phyloP scores from a whole-genome alignment of 768 basidiomycete genomes.

The Lyophyllum semitale region DNA sequence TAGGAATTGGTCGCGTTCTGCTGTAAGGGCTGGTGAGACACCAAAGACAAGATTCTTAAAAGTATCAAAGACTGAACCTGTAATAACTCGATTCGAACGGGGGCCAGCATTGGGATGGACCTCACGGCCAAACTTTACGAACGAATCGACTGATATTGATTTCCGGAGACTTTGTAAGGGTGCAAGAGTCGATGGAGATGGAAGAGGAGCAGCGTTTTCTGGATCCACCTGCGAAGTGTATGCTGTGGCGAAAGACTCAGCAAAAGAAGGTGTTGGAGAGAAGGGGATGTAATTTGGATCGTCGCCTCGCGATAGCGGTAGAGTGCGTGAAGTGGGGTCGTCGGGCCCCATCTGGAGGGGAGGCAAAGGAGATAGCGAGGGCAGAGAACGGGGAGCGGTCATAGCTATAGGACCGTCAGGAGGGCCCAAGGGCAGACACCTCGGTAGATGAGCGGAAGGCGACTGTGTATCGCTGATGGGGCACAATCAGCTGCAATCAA shows the following conservation, averaged over 20 bases:
- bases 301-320: constrained; percentile 6
- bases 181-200: constrained; percentile 26
- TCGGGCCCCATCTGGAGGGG: constrained; percentile 27
- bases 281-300: constrained; percentile 16
- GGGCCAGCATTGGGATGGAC: constrained; percentile 30
- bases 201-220: constrained; percentile 23
- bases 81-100: constrained; percentile 39
- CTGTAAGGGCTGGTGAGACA: neutral
- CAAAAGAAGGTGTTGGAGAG: constrained; percentile 36
- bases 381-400: constrained; percentile 13
- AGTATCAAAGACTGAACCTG: constrained; percentile 35
- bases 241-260: constrained; percentile 46
- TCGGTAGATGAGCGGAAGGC: neutral
- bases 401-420: neutral
- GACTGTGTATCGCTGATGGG: neutral
- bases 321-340: neutral
- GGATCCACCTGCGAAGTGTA: constrained; percentile 36
- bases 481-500: neutral
- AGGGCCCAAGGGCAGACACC: neutral
- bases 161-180: constrained; percentile 57
- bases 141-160: constrained; percentile 79
- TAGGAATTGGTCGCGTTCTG: constrained; percentile 23
- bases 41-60: constrained; percentile 29
- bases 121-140: constrained; percentile 49
- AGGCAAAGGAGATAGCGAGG: constrained; percentile 22